These are phyloP conservation scores for Candida easanensis DNA, from an alignment of 805 yeast genomes.

Conservation along the genomic window DNA sequence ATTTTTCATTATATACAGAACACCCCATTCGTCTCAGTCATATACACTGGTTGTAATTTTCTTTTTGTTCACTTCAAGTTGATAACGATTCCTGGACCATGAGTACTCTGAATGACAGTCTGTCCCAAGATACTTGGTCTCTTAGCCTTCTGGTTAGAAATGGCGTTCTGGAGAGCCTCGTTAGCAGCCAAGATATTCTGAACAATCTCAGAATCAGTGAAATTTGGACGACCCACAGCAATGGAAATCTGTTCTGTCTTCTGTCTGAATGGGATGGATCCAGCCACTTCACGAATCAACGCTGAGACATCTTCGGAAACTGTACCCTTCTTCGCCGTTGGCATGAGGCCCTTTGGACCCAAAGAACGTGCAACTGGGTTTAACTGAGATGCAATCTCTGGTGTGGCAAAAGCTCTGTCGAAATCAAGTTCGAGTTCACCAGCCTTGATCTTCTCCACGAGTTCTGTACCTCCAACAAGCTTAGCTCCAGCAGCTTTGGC, in stretches of 20 bases:
- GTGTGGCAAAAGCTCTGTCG: conserved; percentile 81
- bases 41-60: conserved; percentile 1
- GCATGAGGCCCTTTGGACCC: conserved; percentile 91
- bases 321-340: conserved; percentile 81
- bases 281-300: conserved; percentile 54
- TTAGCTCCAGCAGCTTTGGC: conserved; percentile 59
- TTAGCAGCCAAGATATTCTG: conserved; percentile 68
- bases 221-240: conserved; percentile 74
- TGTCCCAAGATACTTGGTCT: conserved; percentile 70
- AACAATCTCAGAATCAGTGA: conserved; percentile 72
- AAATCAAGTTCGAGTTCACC: conserved; percentile 51
- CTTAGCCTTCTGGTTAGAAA: conserved; percentile 56
- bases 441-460: conserved; percentile 57
- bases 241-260: conserved; percentile 55
- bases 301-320: conserved; percentile 63
- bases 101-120: conserved; percentile 63
- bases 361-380: conserved; percentile 70
- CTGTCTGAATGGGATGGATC: conserved; percentile 79
- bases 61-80: conserved; percentile 32
- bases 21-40: neutral
- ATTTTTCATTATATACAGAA: neutral
- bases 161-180: conserved; percentile 52
- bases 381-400: conserved; percentile 68
- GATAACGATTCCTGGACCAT: conserved; percentile 78
- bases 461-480: conserved; percentile 68